A percentile compares a stretch with the other conserved stretches of the same genome.
Conservation (phyloP, 768 basidiomycete genomes). For the Calocybe gangraenosa region DNA sequence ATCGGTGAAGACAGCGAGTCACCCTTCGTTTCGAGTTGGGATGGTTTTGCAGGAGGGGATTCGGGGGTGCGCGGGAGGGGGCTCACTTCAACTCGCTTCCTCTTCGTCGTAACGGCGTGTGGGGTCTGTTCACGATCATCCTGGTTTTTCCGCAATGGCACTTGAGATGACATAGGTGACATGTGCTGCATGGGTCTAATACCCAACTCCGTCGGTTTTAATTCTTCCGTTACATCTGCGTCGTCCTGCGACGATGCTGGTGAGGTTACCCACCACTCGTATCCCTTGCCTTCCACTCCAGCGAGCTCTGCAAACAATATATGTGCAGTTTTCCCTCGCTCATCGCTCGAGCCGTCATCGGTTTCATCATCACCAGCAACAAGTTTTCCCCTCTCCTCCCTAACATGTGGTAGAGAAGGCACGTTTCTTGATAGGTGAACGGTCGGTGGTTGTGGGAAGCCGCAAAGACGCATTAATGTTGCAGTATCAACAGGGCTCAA, state of each 20-base stretch:
- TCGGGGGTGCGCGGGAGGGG: neutral
- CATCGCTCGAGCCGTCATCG: conserved; percentile 35
- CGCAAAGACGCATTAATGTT: conserved; percentile 30
- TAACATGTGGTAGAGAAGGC: conserved; percentile 5
- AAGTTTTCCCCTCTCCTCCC: conserved; percentile 17
- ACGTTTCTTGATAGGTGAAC: neutral
- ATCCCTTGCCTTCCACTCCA: conserved; percentile 28
- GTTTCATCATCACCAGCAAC: conserved; percentile 30
- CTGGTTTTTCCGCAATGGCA: no score
- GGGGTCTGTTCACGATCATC: neutral
- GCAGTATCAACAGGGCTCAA: conserved; percentile 32
- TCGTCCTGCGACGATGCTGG: conserved; percentile 5
- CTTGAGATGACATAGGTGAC: no score
- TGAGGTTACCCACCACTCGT: conserved; percentile 25
- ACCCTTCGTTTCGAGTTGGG: conserved; percentile 2
- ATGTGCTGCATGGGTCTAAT: no score
- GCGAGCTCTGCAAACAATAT: conserved; percentile 44
- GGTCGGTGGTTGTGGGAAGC: conserved; percentile 2
- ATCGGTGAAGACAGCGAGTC: conserved; percentile 22
- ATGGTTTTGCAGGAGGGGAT: conserved; percentile 9
- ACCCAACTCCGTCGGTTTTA: no score
- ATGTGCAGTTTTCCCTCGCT: conserved; percentile 55
- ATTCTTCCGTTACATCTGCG: no score
- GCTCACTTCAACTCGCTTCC: neutral
- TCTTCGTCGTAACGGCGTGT: conserved; percentile 9